Evolutionary conservation across 176 grass and related monocot species (phyloP), one percentile per base, ranked within the genome.

Genomic region (Raddia distichophylla): DNA sequence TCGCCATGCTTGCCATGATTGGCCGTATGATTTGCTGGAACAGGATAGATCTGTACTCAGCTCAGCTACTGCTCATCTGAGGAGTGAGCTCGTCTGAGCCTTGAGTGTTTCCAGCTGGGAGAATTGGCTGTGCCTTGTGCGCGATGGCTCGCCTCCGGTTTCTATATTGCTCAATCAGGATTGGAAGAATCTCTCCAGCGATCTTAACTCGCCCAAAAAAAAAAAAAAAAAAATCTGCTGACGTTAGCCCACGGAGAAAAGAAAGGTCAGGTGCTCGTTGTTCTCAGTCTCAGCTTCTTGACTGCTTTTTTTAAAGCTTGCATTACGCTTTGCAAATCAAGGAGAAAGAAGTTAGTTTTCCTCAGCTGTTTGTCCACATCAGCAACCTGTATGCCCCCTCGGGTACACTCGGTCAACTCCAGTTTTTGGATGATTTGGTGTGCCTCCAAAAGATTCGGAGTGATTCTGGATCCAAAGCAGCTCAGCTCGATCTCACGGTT

Each of bases 151-250:
- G 19, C 42, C 0, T 66, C 13, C 32, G 3, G 10, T 2, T 42
- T 67, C 67, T 67, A 42, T 67, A 79, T 43, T 14, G 62, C 34
- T 8, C 33, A 20, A 55, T 53, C 18, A 2, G 10, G 27, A 63
- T 2, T 45, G 11, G 8, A 5, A 73, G 80, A 82, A 82, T 82
- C 44, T 62, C 56, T 19, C 69, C 57, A 53, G 46, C 46, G 8
- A 62, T 53, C 43, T 35, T 17, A 82, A 33, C 19, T 63, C 45
- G 17, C 46, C 46, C 8, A 40, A 48, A 52, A 40, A 40, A 40
- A 40, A 40, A 40, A 40, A 40, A 10, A 5, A 17, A 59, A n/a
- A n/a, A n/a, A n/a, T n/a, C n/a, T n/a, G 34, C 2, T 35, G 17
- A 42, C 52, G 10, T 17, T 18, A 34, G 14, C 19, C 45, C 16